Conservation (phyloP, 1,139 yeast genomes). For the Entelexis sorbosivorans region DNA sequence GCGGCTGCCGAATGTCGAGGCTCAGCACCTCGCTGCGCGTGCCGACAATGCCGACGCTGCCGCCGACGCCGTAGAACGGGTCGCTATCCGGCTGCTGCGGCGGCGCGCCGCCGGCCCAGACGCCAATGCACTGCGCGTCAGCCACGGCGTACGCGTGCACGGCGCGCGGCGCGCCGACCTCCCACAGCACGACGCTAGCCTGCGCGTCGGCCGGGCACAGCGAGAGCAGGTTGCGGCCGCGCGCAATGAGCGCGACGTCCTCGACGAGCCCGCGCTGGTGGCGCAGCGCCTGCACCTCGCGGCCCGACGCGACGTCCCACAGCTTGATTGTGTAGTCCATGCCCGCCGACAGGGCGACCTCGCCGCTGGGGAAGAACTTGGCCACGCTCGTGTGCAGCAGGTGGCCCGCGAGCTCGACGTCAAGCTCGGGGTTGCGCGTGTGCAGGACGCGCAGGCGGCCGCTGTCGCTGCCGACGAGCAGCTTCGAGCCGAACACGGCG, state of each 20-base stretch:
- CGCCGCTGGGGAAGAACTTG: conserved; percentile 21
- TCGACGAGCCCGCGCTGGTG: conserved; percentile 20
- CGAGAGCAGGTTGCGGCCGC: conserved; percentile 53
- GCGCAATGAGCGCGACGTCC: conserved; percentile 37
- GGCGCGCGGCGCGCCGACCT: conserved; percentile 45
- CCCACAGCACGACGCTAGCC: conserved; percentile 54
- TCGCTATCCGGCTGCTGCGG: not conserved
- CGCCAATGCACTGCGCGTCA: conserved; percentile 2
- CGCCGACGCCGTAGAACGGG: conserved; percentile 8
- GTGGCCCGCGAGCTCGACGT: conserved; percentile 17
- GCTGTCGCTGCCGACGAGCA: conserved; percentile 7
- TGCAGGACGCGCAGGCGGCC: conserved; percentile 8
- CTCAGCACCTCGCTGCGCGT: conserved; percentile 1
- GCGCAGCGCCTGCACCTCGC: conserved; percentile 12
- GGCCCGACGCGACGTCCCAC: conserved; percentile 17
- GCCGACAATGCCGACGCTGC: conserved; percentile 19
- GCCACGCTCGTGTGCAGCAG: conserved; percentile 18
- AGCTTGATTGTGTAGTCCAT: conserved; percentile 21
- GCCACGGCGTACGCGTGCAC: conserved; percentile 28
- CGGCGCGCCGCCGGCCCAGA: not conserved
- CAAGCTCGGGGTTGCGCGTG: not conserved
- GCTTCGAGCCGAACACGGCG: conserved; percentile 6
- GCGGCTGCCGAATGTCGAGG: conserved; percentile 14
- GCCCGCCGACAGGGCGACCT: conserved; percentile 21
- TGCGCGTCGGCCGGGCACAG: conserved; percentile 29